Evolutionary conservation across 345 rosid species (phyloP).

Genomic region (Euphorbia lathyris): DNA sequence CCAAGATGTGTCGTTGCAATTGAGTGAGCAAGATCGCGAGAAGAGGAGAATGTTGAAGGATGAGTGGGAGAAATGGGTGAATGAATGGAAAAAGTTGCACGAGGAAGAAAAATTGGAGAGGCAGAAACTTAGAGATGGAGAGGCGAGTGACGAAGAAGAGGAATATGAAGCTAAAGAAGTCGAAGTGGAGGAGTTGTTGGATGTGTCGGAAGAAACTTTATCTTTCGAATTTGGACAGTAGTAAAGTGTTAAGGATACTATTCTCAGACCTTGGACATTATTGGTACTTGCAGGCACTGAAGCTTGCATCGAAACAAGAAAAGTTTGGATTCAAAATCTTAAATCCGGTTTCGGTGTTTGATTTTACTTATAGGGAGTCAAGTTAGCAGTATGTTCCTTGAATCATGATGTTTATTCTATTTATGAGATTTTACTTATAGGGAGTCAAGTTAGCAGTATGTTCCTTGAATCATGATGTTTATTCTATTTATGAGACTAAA

Average conservation of each 20-base stretch:
- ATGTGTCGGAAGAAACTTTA: slow-evolving; percentile 52
- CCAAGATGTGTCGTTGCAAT: slow-evolving; percentile 74
- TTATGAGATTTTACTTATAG: too few species aligned
- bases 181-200: slow-evolving; percentile 68
- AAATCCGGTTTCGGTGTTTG: neutral
- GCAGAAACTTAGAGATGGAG: slow-evolving; percentile 68
- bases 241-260: too few species aligned
- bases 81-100: slow-evolving; percentile 53
- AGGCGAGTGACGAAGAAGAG: slow-evolving; percentile 86
- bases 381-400: neutral
- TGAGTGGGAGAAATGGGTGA: slow-evolving; percentile 85
- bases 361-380: neutral
- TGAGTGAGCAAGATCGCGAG: slow-evolving; percentile 89
- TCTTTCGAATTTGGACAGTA: slow-evolving; percentile 21
- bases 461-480: neutral
- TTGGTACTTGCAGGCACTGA: too few species aligned
- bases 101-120: slow-evolving; percentile 74
- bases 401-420: neutral
- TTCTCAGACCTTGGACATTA: too few species aligned
- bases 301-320: neutral
- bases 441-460: too few species aligned
- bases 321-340: neutral
- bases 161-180: slow-evolving; percentile 82
- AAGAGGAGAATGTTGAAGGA: slow-evolving; percentile 79
- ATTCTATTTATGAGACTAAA: neutral